Percentiles rank a stretch among this genome's conserved stretches.
These are phyloP conservation scores for Leccinum fibrillosum DNA, from an alignment of 768 basidiomycete genomes.

Conservation along the genomic window DNA sequence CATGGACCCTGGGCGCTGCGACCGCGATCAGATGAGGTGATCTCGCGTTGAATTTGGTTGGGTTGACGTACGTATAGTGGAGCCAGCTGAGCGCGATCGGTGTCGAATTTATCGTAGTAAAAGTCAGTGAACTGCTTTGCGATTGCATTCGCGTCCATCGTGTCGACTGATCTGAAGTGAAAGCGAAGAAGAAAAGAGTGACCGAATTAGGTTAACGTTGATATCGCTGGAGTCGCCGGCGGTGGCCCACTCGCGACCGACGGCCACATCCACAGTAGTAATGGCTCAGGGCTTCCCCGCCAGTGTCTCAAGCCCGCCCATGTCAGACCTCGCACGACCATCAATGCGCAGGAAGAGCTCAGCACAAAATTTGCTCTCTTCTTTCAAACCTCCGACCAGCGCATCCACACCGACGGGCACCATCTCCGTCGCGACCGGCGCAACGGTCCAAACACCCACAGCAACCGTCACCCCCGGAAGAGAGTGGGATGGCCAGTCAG, in stretches of 20 bases:
- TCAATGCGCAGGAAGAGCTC: constrained; percentile 82
- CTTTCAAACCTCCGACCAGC: constrained; percentile 50
- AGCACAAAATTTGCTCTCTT: constrained; percentile 76
- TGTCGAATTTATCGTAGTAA: constrained; percentile 82
- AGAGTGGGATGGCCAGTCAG: constrained; percentile 74
- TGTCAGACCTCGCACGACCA: constrained; percentile 43
- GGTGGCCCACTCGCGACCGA: constrained; percentile 9
- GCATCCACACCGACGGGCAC: constrained; percentile 29
- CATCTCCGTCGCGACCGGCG: constrained; percentile 34
- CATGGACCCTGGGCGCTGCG: constrained; percentile 79
- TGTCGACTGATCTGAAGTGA: constrained; percentile 35
- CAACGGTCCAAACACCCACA: constrained; percentile 34
- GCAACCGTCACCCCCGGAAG: constrained; percentile 41
- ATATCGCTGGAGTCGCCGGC: neutral
- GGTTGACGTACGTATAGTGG: constrained; percentile 72
- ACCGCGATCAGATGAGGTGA: constrained; percentile 23
- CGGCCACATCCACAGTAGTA: neutral
- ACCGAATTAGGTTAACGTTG: constrained; percentile 18
- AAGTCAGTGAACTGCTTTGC: constrained; percentile 77
- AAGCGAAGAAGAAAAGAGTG: constrained; percentile 4
- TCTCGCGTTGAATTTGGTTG: constrained; percentile 17
- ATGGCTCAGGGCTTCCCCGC: constrained; percentile 22
- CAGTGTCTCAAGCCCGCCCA: constrained; percentile 22
- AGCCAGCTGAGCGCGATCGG: constrained; percentile 50
- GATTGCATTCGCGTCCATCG: constrained; percentile 69